Evolutionary conservation across 2,329 filamentous ascomycete species (phyloP), one percentile per base, ranked within the genome.

Genomic region (Colletotrichum karsti): DNA sequence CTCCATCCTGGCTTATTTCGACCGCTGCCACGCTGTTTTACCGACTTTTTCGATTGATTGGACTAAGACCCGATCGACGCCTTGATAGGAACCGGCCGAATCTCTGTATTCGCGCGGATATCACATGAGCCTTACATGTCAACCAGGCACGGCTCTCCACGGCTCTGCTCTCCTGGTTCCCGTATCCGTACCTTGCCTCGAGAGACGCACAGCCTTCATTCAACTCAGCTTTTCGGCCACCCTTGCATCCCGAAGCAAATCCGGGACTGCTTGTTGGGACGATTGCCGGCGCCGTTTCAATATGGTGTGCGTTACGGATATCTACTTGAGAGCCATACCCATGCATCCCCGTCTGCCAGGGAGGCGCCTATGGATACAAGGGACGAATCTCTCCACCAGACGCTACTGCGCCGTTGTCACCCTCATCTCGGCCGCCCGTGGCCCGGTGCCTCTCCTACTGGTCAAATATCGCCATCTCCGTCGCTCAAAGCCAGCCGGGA

Each of bases 201-300:
- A 15, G 42, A 8, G 28, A 37, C 28, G n/a, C 39, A 56, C 42
- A 50, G 50, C 41, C 51, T 41, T 63, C 55, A 53, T 46, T 62
- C 41, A 22, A 54, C 42, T 58, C 28, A 18, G 26, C 18, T 22
- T 33, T 57, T 35, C 50, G 58, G 48, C 30, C 18, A 63, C 33
- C 33, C 33, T 55, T 63, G 41, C 33, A 44, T 63, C 42, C 63
- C 50, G 42, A 67, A 57, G 51, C 64, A 64, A 58, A 22, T 44
- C 59, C 20, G 37, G 35, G 15, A 35, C 37, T 58, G 53, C 64
- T 67, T 54, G 64, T 67, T 67, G 59, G 64, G 64, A 67, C 42
- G 64, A 64, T 67, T 64, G 22, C 37, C 44, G 44, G 46, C 64
- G 20, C 53, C 44, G 44, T 41, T 22, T 60, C 56, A 20, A 53